Conservation (phyloP, 1,139 yeast genomes). For the Diutina mesorugosa region DNA sequence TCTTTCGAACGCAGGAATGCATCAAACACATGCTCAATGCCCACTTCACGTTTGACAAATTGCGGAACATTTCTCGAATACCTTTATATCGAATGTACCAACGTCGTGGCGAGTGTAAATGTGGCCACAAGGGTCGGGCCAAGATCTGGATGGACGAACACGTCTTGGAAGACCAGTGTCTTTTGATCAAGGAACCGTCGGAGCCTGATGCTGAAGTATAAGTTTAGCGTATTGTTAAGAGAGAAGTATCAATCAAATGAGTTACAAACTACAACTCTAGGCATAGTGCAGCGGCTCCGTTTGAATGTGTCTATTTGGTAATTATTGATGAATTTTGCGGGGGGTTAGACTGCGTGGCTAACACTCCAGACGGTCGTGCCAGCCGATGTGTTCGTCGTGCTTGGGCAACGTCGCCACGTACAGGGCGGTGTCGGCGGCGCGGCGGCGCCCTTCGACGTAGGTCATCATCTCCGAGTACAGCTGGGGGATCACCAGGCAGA, state of each 20-base stretch:
- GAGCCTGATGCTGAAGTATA: no score
- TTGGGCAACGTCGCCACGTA: slow-evolving; percentile 34
- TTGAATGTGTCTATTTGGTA: background rate
- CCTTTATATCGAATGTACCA: no score
- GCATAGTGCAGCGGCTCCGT: no score
- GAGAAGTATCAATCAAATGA: no score
- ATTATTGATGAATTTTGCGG: background rate
- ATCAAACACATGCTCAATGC: background rate
- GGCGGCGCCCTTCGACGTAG: slow-evolving; percentile 79
- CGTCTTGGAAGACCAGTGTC: no score
- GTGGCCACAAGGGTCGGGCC: no score
- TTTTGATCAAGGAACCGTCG: no score
- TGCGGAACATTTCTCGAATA: background rate
- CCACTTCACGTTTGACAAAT: slow-evolving; percentile 1
- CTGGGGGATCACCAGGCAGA: slow-evolving; percentile 68
- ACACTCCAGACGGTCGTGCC: slow-evolving; percentile 2
- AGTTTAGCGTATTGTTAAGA: no score
- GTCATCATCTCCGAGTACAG: slow-evolving; percentile 89
- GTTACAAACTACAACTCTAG: no score
- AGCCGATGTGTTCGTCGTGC: background rate
- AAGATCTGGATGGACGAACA: no score
- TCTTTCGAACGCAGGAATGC: no score
- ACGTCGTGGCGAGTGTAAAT: no score
- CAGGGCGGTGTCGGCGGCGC: slow-evolving; percentile 72
- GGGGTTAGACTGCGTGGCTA: background rate